Evolutionary conservation across 306 rosid species (phyloP), one percentile per base, ranked within the genome.

Genomic region (Crotalaria pallida): DNA sequence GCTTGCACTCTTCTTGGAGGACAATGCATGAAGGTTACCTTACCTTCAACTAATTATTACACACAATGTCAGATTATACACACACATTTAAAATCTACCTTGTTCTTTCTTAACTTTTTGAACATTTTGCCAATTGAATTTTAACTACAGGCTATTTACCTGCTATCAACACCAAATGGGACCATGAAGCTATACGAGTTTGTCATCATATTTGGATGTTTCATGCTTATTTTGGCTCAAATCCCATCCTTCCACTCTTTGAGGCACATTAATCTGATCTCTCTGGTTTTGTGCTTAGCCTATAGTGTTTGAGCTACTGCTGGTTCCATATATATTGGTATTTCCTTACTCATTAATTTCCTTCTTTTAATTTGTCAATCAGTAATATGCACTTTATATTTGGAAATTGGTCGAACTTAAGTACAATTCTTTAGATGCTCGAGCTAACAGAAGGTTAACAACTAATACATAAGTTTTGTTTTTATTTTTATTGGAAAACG

Each of bases 171-270:
- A 16, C 88, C 91, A 71, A 67, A 74, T 48, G 91, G 92, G n/a
- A 47, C 36, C 0, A 89, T 82, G 80, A 85, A 87, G 77, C 84
- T 89, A 29, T 89, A 76, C 16, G 88, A 87, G 63, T 89, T 87
- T 71, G 87, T 90, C 1, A 58, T 81, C 13, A 79, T 90, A 80
- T 90, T 86, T 63, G 94, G 92, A 57, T 88, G 92, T 82, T 77
- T 88, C 15, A 90, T 90, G 95, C 51, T 86, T 56, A 50, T 90
- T 70, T 84, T 90, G 44, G 95, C 90, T 44, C 96, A 90, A 81
- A 73, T 86, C 53, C 95, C 96, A 53, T 90, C 95, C 8, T 90
- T 90, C 44, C 96, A 90, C 68, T 88, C 96, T 5, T 47, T 90
- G 21, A 84, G 96, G 75, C 88, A 90, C 82, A 86, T 90, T 73